Base-by-base conservation (phyloP, 2,329 filamentous ascomycete species). In the Aureobasidium sp. region DNA sequence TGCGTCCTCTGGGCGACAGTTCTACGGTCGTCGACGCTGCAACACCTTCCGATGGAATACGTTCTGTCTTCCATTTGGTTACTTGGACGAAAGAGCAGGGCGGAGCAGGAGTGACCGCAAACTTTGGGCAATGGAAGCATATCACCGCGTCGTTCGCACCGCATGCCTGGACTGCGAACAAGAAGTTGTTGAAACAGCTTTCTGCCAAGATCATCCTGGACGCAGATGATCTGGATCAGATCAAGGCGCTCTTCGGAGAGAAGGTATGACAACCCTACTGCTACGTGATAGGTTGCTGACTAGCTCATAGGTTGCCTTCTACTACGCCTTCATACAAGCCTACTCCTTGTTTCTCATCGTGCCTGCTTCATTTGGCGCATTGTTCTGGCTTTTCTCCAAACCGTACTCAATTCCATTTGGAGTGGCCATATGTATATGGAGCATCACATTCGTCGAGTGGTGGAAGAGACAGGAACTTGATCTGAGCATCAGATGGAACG, bases 61-160 rank as follows among this genome's bases (percentile, higher is more conserved):
- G 53, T 15, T 57, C 53, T 11, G 39, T 57, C 11, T 57, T 57
- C 40, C 53, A 57, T 19, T 12, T 57, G 27, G 53, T 57, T 12
- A 57, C 53, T 12, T 57, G 53, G 53, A 57, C 53, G 6, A 44
- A 57, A 57, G 53, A 57, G 53, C 53, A 57, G 33, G 53, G 53
- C 40, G 53, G 53, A 11, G 39, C 40, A 12, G 53, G 53, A 27
- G 15, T 57, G 3, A 57, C 53, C 9, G 53, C 53, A 2, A 57
- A 45, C 42, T 45, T 57, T 27, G 53, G 53, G 35, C 39, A 57
- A 45, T 57, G 53, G 53, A n/a, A 45, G n/a, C 15, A 24, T 17
- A 8, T 57, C 8, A 57, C 53, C 12, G 53, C 53, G 12, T 57
- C 53, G 9, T 57, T 57, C 24, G 24, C 53, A 24, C 53, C 53